phyloP scores from a whole-genome alignment of 2,329 filamentous ascomycete species.

The Ciborinia camelliae region DNA sequence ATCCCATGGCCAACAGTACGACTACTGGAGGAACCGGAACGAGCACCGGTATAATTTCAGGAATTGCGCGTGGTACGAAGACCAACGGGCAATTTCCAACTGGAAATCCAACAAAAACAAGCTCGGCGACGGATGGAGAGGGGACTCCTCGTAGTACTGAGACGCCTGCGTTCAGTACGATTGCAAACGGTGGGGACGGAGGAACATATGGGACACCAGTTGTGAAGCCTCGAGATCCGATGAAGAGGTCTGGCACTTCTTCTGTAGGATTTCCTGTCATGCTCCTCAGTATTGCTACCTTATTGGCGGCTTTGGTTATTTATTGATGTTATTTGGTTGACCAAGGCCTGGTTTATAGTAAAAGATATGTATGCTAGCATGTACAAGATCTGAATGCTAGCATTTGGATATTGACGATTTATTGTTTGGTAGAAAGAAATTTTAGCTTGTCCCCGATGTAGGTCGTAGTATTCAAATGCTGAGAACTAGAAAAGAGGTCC shows the following conservation, averaged over 20 bases:
- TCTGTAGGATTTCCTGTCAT: background rate
- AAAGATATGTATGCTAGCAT: too few species aligned
- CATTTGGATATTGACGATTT: too few species aligned
- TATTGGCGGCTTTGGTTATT: background rate
- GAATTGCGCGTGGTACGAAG: too few species aligned
- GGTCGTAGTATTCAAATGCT: too few species aligned
- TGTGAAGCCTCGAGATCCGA: background rate
- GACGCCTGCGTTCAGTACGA: background rate
- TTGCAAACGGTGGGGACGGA: background rate
- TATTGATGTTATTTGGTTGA: too few species aligned
- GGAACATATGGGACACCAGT: background rate
- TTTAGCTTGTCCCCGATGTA: too few species aligned
- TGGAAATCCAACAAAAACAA: background rate
- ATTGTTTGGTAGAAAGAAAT: too few species aligned
- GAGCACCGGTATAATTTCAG: background rate
- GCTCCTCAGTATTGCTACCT: background rate
- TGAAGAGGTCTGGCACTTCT: background rate
- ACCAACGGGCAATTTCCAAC: background rate
- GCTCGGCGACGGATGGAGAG: background rate
- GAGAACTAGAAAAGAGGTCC: too few species aligned
- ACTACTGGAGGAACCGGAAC: background rate
- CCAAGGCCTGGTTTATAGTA: too few species aligned
- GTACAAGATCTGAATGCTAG: too few species aligned
- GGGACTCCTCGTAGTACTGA: background rate
- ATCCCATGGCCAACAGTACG: background rate